These are phyloP conservation scores for Lactarius sp. DNA, from an alignment of 768 basidiomycete species.

Conservation along the genomic window DNA sequence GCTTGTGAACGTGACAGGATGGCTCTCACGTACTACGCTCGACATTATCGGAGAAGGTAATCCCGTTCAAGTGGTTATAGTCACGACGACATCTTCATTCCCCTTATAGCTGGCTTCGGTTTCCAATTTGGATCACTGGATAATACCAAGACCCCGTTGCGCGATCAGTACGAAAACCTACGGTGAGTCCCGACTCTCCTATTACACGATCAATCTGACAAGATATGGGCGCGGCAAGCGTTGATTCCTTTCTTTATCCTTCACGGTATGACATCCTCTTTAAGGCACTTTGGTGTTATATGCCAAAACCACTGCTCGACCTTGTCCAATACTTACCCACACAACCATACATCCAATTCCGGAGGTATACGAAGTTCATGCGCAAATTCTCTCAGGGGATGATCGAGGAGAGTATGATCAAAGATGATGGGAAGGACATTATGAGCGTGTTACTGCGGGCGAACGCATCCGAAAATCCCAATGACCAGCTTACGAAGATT, in stretches of 20 bases:
- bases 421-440: constrained; percentile 23
- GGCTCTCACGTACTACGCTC: constrained; percentile 28
- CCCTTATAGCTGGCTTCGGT: constrained; percentile 26
- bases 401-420: background rate
- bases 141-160: constrained; percentile 24
- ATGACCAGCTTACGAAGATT: background rate
- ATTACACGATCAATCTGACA: background rate
- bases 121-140: constrained; percentile 27
- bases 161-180: constrained; percentile 27
- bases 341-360: constrained; percentile 10
- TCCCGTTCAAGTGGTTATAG: background rate
- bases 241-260: too few species aligned
- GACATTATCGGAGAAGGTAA: constrained; percentile 30
- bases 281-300: too few species aligned
- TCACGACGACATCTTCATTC: background rate
- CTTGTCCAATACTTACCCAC: constrained; percentile 16
- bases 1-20: constrained; percentile 23
- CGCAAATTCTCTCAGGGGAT: constrained; percentile 10
- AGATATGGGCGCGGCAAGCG: too few species aligned
- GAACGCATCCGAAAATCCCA: constrained; percentile 14
- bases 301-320: too few species aligned
- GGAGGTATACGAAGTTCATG: constrained; percentile 11
- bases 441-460: constrained; percentile 28
- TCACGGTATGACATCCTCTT: too few species aligned
- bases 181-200: constrained; percentile 21